Evolutionary conservation across 73 alveolate species (phyloP).

Genomic region (Paramecium sexaurelia): DNA sequence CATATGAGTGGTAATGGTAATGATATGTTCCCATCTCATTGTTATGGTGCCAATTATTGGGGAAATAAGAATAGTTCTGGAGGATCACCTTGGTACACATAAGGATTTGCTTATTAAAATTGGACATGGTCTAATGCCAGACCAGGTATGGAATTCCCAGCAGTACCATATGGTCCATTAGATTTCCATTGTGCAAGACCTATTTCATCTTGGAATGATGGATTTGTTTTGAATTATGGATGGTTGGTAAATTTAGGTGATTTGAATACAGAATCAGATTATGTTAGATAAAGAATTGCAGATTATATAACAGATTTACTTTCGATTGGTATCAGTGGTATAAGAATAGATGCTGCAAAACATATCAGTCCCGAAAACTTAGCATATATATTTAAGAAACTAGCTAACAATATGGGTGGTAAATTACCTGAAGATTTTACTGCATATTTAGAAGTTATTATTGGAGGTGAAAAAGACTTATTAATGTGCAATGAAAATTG

Average conservation of each 20-base stretch:
- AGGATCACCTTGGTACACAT: conserved; percentile 91
- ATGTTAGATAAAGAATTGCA: conserved; percentile 91
- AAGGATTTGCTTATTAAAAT: conserved; percentile 76
- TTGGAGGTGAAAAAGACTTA: conserved; percentile 92
- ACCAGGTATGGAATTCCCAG: conserved; percentile 91
- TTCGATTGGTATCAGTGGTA: conserved; percentile 85
- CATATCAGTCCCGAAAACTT: conserved; percentile 82
- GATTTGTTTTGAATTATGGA: conserved; percentile 82
- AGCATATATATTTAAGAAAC: conserved; percentile 74
- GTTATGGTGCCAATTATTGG: conserved; percentile 81
- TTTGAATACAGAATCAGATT: conserved; percentile 85
- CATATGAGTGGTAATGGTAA: conserved; percentile 96
- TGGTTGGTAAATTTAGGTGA: conserved; percentile 86
- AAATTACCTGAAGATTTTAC: conserved; percentile 86
- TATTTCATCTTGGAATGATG: conserved; percentile 85
- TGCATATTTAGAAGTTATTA: conserved; percentile 86
- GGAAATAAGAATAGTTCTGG: conserved; percentile 89
- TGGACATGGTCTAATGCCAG: conserved; percentile 77
- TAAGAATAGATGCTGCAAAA: conserved; percentile 89
- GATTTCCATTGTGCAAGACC: conserved; percentile 95
- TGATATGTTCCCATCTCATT: conserved; percentile 90
- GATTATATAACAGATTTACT: conserved; percentile 84
- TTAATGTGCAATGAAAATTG: conserved; percentile 83
- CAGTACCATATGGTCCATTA: conserved; percentile 88
- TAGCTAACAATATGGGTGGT: conserved; percentile 90